These are phyloP conservation scores for Daldinia bambusicola DNA, from an alignment of 495 filamentous ascomycete species.

Conservation along the genomic window DNA sequence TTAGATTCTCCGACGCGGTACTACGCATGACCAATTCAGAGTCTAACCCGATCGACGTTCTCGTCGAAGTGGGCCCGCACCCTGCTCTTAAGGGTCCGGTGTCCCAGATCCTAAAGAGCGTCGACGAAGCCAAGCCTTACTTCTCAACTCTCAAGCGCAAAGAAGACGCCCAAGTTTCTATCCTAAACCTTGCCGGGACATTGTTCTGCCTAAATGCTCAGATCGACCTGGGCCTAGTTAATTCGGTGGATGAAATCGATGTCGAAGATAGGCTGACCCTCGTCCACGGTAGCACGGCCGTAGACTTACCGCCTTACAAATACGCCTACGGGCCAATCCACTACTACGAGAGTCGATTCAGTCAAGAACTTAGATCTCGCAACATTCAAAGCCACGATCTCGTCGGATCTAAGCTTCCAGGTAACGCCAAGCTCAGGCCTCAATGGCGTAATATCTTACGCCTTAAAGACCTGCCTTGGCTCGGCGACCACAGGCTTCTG, in stretches of 20 bases:
- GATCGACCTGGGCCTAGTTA: slow-evolving; percentile 22
- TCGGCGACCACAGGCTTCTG: slow-evolving; percentile 54
- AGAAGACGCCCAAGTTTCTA: slow-evolving; percentile 11
- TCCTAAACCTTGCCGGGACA: slow-evolving; percentile 23
- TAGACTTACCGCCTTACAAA: slow-evolving; percentile 26
- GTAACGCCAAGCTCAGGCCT: slow-evolving; percentile 54
- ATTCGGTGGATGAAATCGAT: slow-evolving; percentile 18
- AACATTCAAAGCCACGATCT: slow-evolving; percentile 58
- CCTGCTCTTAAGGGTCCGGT: slow-evolving; percentile 59
- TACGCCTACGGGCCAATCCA: slow-evolving; percentile 13
- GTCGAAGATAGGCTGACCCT: slow-evolving; percentile 20
- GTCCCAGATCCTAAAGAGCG: slow-evolving; percentile 58
- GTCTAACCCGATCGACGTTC: slow-evolving; percentile 25
- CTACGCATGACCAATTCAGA: slow-evolving; percentile 45
- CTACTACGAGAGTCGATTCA: slow-evolving; percentile 55
- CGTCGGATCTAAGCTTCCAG: slow-evolving; percentile 57
- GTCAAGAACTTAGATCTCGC: slow-evolving; percentile 56
- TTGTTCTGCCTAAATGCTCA: slow-evolving; percentile 14
- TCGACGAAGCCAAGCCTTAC: slow-evolving; percentile 48
- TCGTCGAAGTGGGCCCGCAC: slow-evolving; percentile 13
- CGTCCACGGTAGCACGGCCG: slow-evolving; percentile 6
- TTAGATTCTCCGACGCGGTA: slow-evolving; percentile 52
- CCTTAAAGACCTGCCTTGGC: slow-evolving; percentile 60
- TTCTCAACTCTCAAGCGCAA: slow-evolving; percentile 41
- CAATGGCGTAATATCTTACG: slow-evolving; percentile 63